Conservation (phyloP, 768 basidiomycete species). For the Boletus rex-veris region DNA sequence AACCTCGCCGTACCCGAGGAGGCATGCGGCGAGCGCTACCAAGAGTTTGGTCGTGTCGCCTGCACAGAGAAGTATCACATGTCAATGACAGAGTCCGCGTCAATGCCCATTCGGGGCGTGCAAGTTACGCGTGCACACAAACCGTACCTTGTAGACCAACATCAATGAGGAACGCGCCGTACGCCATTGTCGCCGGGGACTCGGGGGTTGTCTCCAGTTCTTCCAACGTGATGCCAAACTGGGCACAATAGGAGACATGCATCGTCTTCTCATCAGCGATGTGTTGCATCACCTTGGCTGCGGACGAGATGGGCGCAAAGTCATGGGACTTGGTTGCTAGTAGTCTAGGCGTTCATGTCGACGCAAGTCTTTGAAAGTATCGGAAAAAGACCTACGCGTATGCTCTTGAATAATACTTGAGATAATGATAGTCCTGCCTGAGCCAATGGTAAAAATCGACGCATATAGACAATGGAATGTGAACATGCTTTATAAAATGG, state of each 20-base stretch:
- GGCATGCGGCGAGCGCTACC: constrained; percentile 82
- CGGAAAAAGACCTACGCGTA: constrained; percentile 48
- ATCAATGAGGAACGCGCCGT: constrained; percentile 84
- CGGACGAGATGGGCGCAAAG: constrained; percentile 58
- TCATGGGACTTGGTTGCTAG: constrained; percentile 74
- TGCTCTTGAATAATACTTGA: constrained; percentile 83
- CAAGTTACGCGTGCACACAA: not conserved
- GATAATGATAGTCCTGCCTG: constrained; percentile 80
- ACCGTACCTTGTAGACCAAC: constrained; percentile 50
- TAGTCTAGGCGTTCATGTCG: constrained; percentile 40
- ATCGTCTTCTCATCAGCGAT: constrained; percentile 67
- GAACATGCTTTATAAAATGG: constrained; percentile 76
- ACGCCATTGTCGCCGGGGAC: constrained; percentile 72
- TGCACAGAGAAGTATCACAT: constrained; percentile 12
- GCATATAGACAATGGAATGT: not conserved
- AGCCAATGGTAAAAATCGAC: not conserved
- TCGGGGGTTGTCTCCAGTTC: constrained; percentile 65
- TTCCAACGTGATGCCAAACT: constrained; percentile 61
- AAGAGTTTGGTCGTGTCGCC: constrained; percentile 70
- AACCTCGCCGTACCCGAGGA: constrained; percentile 91
- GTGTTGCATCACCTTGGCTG: constrained; percentile 59
- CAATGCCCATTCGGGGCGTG: not conserved
- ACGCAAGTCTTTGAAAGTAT: too few relatives aligned
- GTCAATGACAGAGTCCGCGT: too few relatives aligned
- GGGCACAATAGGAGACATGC: constrained; percentile 67